These are phyloP conservation scores for Wallacemonas collosoma DNA, from an alignment of 208 protist genomes.

Conservation along the genomic window DNA sequence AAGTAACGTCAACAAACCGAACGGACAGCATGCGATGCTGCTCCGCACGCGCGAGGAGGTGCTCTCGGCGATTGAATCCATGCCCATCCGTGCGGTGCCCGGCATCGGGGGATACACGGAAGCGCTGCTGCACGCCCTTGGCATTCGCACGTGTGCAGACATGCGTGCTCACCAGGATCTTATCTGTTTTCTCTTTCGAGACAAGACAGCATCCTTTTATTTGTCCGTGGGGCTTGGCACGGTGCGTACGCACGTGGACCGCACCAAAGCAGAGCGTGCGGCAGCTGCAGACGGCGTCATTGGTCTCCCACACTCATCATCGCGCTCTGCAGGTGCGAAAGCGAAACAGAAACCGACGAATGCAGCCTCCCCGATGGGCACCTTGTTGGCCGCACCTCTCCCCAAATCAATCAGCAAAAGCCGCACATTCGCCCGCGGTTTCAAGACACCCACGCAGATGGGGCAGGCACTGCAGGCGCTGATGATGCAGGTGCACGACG, in stretches of 20 bases:
- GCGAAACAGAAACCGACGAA: background rate
- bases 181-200: conserved; percentile 56
- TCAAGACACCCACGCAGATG: conserved; percentile 27
- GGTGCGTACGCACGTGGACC: conserved; percentile 48
- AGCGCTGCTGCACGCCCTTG: conserved; percentile 40
- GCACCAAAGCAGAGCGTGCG: conserved; percentile 22
- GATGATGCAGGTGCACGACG: conserved; percentile 25
- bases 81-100: conserved; percentile 54
- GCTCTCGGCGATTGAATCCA: conserved; percentile 36
- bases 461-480: conserved; percentile 20
- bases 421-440: conserved; percentile 31
- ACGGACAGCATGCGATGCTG: conserved; percentile 76
- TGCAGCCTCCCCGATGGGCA: background rate
- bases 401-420: conserved; percentile 56
- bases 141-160: conserved; percentile 50
- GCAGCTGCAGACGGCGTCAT: background rate
- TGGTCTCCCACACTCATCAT: too few species aligned
- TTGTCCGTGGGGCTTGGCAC: conserved; percentile 60
- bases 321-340: too few species aligned
- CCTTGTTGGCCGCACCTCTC: conserved; percentile 5
- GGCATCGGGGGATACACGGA: conserved; percentile 61
- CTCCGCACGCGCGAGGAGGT: conserved; percentile 55
- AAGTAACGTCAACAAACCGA: conserved; percentile 90
- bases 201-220: conserved; percentile 60
- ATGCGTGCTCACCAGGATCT: conserved; percentile 35